A percentile compares a stretch with the other conserved stretches of the same genome.
Conservation (phyloP, 2,329 filamentous ascomycete species). For the Aspergillus felis region DNA sequence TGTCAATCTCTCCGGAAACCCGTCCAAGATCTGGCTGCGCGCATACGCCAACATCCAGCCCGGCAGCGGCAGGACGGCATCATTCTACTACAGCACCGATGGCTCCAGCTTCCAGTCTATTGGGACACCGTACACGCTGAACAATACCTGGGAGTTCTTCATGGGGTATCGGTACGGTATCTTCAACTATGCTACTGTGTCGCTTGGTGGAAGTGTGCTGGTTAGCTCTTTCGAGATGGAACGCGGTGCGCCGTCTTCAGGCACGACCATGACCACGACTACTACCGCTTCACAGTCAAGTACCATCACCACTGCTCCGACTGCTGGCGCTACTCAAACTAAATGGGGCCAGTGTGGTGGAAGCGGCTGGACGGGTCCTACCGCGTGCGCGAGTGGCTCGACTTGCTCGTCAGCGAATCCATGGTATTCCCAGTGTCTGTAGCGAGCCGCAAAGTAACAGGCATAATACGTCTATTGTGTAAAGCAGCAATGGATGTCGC, state of each 20-base stretch:
- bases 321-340: neutral
- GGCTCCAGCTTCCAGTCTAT: constrained; percentile 36
- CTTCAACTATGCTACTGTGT: constrained; percentile 49
- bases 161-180: constrained; percentile 49
- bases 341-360: neutral
- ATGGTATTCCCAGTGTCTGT: neutral
- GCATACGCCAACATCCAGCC: constrained; percentile 35
- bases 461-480: too few species aligned
- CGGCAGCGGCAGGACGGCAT: constrained; percentile 22
- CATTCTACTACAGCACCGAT: constrained; percentile 46
- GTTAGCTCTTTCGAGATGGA: constrained; percentile 11
- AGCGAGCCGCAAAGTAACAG: neutral
- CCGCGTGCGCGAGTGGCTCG: neutral
- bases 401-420: neutral
- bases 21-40: constrained; percentile 35
- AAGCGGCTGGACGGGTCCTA: neutral
- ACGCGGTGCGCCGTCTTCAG: neutral
- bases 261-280: neutral
- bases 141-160: constrained; percentile 46
- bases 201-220: constrained; percentile 37
- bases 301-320: neutral
- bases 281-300: neutral
- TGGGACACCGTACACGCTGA: constrained; percentile 35
- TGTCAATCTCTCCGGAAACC: constrained; percentile 10
- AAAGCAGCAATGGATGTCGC: too few species aligned